Conservation (phyloP, 2,329 filamentous ascomycete genomes). For the Myriosclerotinia duriaeana region DNA sequence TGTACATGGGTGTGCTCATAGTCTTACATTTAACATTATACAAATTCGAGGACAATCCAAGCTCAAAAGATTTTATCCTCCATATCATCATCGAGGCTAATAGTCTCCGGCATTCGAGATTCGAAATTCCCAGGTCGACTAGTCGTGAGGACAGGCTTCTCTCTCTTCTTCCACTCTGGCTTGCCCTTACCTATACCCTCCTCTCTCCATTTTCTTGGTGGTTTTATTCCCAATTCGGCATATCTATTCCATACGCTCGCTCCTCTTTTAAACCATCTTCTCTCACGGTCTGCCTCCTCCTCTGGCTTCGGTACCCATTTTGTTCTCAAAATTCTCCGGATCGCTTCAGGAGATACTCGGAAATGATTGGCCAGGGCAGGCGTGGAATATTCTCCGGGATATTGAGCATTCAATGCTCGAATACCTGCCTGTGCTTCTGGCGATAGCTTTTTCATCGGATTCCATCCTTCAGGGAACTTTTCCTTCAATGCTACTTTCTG, state of each 20-base stretch:
- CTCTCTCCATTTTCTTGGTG: slow-evolving; percentile 58
- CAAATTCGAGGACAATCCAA: neutral
- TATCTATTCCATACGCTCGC: slow-evolving; percentile 58
- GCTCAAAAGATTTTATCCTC: slow-evolving; percentile 33
- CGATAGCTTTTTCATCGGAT: slow-evolving; percentile 80
- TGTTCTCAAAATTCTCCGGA: slow-evolving; percentile 79
- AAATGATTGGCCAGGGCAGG: slow-evolving; percentile 73
- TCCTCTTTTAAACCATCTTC: slow-evolving; percentile 62
- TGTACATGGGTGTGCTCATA: neutral
- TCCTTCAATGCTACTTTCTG: slow-evolving; percentile 72
- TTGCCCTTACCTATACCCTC: slow-evolving; percentile 39
- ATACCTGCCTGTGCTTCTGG: slow-evolving; percentile 92
- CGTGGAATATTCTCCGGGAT: slow-evolving; percentile 76
- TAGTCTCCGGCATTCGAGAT: slow-evolving; percentile 4
- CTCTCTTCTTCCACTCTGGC: slow-evolving; percentile 31
- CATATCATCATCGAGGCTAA: slow-evolving; percentile 11
- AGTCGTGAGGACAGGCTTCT: slow-evolving; percentile 28
- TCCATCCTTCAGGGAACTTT: slow-evolving; percentile 83
- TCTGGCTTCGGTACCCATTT: slow-evolving; percentile 66
- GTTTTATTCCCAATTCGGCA: slow-evolving; percentile 61
- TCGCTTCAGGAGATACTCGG: slow-evolving; percentile 80
- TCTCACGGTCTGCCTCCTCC: slow-evolving; percentile 57
- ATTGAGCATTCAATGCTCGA: slow-evolving; percentile 73
- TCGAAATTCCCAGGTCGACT: slow-evolving; percentile 25
- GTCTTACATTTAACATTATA: slow-evolving; percentile 6